These are phyloP conservation scores for Fusarium temperatum DNA, from an alignment of 2,329 filamentous ascomycete species.

Conservation along the genomic window DNA sequence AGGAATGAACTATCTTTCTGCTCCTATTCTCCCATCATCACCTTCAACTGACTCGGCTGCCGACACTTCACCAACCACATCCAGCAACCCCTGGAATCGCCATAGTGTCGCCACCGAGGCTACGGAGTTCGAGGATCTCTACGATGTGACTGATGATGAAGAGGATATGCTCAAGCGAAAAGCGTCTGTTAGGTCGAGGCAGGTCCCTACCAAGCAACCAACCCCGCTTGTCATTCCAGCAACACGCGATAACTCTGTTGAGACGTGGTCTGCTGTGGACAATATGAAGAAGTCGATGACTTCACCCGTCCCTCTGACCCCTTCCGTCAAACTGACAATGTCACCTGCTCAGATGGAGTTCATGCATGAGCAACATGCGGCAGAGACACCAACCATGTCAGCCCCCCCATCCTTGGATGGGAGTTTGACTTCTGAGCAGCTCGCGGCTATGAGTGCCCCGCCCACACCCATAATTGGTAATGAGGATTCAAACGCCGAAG, in stretches of 20 bases:
- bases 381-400: constrained; percentile 76
- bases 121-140: constrained; percentile 86
- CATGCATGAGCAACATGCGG: constrained; percentile 69
- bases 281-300: constrained; percentile 57
- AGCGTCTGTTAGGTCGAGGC: constrained; percentile 53
- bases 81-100: constrained; percentile 70
- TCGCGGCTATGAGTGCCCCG: constrained; percentile 83
- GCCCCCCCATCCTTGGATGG: constrained; percentile 90
- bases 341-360: constrained; percentile 79
- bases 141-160: constrained; percentile 86
- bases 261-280: constrained; percentile 56
- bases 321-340: constrained; percentile 75
- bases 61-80: constrained; percentile 62
- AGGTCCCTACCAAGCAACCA: constrained; percentile 49
- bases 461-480: constrained; percentile 79
- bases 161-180: constrained; percentile 48
- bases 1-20: constrained; percentile 71
- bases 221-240: constrained; percentile 63
- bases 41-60: constrained; percentile 65
- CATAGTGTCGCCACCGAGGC: constrained; percentile 70
- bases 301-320: constrained; percentile 70
- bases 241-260: constrained; percentile 46
- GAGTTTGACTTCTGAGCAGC: constrained; percentile 86
- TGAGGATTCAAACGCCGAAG: constrained; percentile 62
- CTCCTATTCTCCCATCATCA: constrained; percentile 69